Base-by-base conservation (phyloP, 768 basidiomycete species). In the Antrodiella citrinella region DNA sequence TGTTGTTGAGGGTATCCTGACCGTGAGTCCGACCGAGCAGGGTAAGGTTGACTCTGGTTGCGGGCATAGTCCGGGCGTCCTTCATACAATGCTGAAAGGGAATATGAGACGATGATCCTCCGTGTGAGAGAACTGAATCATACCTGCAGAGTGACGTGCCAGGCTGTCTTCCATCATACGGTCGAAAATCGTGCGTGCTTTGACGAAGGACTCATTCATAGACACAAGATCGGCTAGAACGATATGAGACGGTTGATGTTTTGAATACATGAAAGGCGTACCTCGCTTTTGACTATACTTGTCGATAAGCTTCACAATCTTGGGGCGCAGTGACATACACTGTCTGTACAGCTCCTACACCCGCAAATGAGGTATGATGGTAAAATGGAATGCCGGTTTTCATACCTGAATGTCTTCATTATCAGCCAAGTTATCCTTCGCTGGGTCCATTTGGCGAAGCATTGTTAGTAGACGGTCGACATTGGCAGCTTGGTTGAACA, bases 221-320 rank as follows among this genome's bases (percentile, higher is more conserved):
- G 86, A 82, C 4, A 93, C 85, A 25, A 97, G 73, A 65, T 98
- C 95, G 50, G 93, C 94, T 95, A 57, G 12, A 49, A 12, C 19
- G 45, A 41, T 49, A 49, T 41, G 44, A 19, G 40, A 51, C 11
- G 43, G 44, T 26, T 3, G 26, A 13, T 48, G 15, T 5, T 11
- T 21, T 26, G 13, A 49, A 39, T 45, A 54, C 25, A 39, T 4
- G 42, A 48, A 47, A 15, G 18, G 26, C 25, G 24, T 48, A 79
- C 75, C 77, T 68, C 92, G 76, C 70, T 97, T 96, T 72, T 95
- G 92, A 58, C 86, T 92, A 62, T 97, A 97, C 71, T 93, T 96
- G 64, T 96, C 92, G 54, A 97, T 96, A 48, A 98, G 68, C 61
- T 93, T 92, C 54, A 96, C 93, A 55, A 98, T 95, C 74, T 92